These are phyloP conservation scores for Ailanthus altissimus DNA, from an alignment of 345 rosid genomes.

Conservation along the genomic window DNA sequence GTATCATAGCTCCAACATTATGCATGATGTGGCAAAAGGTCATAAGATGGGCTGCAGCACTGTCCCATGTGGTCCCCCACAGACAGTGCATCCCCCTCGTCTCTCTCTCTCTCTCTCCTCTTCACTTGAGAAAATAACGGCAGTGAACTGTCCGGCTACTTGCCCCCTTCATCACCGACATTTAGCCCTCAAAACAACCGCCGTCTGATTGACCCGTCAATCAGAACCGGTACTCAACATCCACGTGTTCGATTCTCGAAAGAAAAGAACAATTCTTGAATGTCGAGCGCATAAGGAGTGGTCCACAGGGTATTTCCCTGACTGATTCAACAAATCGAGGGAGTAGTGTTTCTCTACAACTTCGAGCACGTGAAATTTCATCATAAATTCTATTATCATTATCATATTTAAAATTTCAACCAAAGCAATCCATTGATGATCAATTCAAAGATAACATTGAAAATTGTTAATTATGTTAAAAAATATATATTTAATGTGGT, in stretches of 20 bases:
- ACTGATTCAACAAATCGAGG: not conserved
- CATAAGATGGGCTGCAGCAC: conserved; percentile 13
- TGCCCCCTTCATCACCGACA: conserved; percentile 48
- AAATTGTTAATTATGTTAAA: no score
- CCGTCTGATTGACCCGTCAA: conserved; percentile 35
- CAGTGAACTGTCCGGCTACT: conserved; percentile 35
- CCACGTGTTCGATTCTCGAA: conserved; percentile 29
- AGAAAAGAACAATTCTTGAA: not conserved
- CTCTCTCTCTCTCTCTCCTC: no score
- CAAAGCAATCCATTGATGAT: no score
- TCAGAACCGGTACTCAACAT: not conserved
- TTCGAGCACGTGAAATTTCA: not conserved
- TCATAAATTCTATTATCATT: not conserved
- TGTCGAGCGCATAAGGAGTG: not conserved
- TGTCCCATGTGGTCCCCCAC: conserved; percentile 13
- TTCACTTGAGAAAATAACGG: not conserved
- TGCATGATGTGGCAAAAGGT: conserved; percentile 33
- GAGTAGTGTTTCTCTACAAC: not conserved
- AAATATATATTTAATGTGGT: no score
- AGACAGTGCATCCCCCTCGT: not conserved
- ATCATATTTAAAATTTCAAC: no score
- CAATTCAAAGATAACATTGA: no score
- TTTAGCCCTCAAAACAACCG: conserved; percentile 27
- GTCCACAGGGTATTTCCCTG: not conserved
- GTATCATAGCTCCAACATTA: conserved; percentile 32